phyloP scores from a whole-genome alignment of 2,329 filamentous ascomycete genomes.

The Clarireedia monteithiana region DNA sequence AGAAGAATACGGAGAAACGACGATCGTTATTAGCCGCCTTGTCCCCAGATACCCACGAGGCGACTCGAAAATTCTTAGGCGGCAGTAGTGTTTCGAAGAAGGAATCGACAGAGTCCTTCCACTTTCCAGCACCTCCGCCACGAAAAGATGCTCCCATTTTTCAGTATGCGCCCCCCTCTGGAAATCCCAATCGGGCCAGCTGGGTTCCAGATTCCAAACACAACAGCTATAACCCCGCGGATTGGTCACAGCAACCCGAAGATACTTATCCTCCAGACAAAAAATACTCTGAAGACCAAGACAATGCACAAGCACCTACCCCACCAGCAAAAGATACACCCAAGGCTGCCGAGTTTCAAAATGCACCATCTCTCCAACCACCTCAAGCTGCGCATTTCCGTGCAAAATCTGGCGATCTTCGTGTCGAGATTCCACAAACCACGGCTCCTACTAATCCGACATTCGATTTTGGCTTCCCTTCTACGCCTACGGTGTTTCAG shows the following conservation, averaged over 20 bases:
- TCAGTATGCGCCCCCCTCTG: slow-evolving; percentile 47
- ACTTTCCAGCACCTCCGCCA: slow-evolving; percentile 45
- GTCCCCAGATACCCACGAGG: slow-evolving; percentile 32
- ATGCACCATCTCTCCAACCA: slow-evolving; percentile 6
- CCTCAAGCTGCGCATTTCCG: slow-evolving; percentile 17
- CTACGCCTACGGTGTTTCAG: slow-evolving; percentile 79
- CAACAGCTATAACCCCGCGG: slow-evolving; percentile 23
- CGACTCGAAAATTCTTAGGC: slow-evolving; percentile 29
- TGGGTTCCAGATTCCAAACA: slow-evolving; percentile 15
- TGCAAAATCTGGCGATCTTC: slow-evolving; percentile 16
- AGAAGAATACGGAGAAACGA: slow-evolving; percentile 41
- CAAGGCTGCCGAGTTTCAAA: neutral
- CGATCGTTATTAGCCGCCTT: slow-evolving; percentile 13
- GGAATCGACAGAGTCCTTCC: slow-evolving; percentile 36
- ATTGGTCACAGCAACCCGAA: slow-evolving; percentile 19
- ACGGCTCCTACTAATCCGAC: slow-evolving; percentile 27
- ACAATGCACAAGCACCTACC: slow-evolving; percentile 14
- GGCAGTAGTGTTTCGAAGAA: slow-evolving; percentile 8
- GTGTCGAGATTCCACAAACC: slow-evolving; percentile 18
- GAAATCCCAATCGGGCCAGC: slow-evolving; percentile 24
- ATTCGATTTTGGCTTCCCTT: slow-evolving; percentile 77
- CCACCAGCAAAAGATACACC: slow-evolving; percentile 5
- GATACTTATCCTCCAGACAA: slow-evolving; percentile 10
- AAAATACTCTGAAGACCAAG: slow-evolving; percentile 8
- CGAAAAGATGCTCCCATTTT: slow-evolving; percentile 48